These are phyloP conservation scores for Fusarium foetens DNA, from an alignment of 2,329 filamentous ascomycete genomes.

Conservation along the genomic window DNA sequence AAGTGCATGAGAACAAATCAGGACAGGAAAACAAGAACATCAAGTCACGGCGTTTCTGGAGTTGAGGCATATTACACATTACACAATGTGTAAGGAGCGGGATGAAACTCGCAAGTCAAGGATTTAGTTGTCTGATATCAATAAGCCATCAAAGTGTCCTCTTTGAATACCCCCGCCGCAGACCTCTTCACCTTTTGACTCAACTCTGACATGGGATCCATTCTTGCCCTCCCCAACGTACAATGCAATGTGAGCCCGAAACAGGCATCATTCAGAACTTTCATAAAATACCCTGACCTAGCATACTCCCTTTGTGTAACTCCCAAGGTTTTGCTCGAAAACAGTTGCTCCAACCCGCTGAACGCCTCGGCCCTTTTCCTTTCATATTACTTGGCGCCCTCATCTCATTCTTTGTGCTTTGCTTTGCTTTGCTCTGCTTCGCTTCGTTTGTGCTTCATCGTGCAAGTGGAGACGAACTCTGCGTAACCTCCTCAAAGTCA, in stretches of 20 bases:
- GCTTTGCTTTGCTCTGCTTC: conserved; percentile 1
- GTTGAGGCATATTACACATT: conserved; percentile 14
- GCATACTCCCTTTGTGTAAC: conserved; percentile 26
- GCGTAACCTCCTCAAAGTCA: conserved; percentile 71
- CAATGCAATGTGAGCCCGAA: conserved; percentile 23
- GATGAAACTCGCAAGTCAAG: conserved; percentile 15
- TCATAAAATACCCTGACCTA: conserved; percentile 17
- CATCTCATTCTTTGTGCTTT: neutral
- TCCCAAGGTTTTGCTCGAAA: conserved; percentile 21
- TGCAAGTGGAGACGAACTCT: conserved; percentile 64
- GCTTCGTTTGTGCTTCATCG: conserved; percentile 49
- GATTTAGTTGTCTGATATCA: conserved; percentile 35
- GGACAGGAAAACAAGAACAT: neutral
- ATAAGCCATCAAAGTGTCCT: conserved; percentile 19
- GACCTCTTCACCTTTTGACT: conserved; percentile 1
- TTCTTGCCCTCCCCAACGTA: neutral
- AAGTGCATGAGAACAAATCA: neutral
- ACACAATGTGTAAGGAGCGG: conserved; percentile 8
- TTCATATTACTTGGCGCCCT: neutral
- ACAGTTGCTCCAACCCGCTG: conserved; percentile 5
- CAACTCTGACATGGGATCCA: neutral
- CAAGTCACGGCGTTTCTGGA: conserved; percentile 30
- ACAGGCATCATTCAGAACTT: conserved; percentile 37
- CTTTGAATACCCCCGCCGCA: conserved; percentile 4
- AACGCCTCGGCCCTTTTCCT: conserved; percentile 17